A percentile compares a stretch with the other conserved stretches of the same genome.
Conservation (phyloP, 176 grass and related monocot genomes). For the Raddia distichophylla region DNA sequence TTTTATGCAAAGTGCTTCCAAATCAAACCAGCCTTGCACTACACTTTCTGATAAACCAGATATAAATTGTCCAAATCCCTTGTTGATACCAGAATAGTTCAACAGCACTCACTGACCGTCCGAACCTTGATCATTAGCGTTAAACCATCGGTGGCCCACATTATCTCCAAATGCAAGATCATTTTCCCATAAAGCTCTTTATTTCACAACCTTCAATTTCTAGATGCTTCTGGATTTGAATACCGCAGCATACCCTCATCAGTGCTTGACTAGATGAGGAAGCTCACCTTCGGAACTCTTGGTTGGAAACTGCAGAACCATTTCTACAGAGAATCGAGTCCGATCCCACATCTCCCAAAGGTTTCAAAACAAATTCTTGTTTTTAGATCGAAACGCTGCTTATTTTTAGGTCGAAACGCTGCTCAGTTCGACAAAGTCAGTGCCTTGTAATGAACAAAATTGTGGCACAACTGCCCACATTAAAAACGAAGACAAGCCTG, state of each 20-base stretch:
- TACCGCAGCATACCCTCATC: not conserved
- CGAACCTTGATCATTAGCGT: not conserved
- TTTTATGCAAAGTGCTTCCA: not conserved
- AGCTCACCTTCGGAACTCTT: not conserved
- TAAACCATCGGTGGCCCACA: not conserved
- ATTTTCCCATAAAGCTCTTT: not conserved
- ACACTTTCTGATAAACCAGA: constrained; percentile 7
- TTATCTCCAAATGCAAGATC: constrained; percentile 21
- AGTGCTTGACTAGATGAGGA: not conserved
- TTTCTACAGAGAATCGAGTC: constrained; percentile 1
- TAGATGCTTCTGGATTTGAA: constrained; percentile 20
- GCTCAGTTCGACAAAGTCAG: constrained; percentile 26
- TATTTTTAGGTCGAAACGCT: not conserved
- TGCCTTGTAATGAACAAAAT: not conserved
- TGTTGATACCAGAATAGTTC: constrained; percentile 23
- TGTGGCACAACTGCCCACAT: not conserved
- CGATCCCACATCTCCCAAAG: not conserved
- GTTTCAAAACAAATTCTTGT: not conserved
- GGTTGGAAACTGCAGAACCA: not conserved
- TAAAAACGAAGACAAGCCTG: too few species aligned
- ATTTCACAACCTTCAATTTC: not conserved
- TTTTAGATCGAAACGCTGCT: too few species aligned
- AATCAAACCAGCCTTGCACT: constrained; percentile 11
- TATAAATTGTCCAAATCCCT: constrained; percentile 1
- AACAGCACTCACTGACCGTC: not conserved